Percentiles rank a stretch among this genome's conserved stretches.
These are phyloP conservation scores for Ophiostoma sp. DNA, from an alignment of 2,329 filamentous ascomycete species.

Conservation along the genomic window DNA sequence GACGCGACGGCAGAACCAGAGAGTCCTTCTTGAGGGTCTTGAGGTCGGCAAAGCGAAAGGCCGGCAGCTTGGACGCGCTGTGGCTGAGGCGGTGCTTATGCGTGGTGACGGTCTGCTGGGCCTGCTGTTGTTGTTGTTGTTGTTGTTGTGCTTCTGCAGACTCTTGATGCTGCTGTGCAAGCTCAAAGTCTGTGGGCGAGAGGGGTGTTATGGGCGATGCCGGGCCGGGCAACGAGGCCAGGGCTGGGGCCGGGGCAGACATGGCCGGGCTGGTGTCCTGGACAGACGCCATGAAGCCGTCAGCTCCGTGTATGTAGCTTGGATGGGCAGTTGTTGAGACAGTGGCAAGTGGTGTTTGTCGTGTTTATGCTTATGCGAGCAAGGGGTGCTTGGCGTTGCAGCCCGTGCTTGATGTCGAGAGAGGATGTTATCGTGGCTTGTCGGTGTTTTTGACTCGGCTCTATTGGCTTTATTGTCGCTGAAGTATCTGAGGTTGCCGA, in stretches of 20 bases:
- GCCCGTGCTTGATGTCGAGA: background rate
- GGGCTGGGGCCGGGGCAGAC: background rate
- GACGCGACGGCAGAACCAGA: slow-evolving; percentile 35
- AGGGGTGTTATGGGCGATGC: slow-evolving; percentile 1
- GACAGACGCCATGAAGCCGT: slow-evolving; percentile 1
- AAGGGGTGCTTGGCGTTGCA: background rate
- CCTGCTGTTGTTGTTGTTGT: background rate
- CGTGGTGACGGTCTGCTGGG: background rate
- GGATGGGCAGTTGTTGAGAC: background rate
- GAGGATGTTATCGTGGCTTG: background rate
- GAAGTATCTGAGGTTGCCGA: background rate
- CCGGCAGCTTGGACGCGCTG: slow-evolving; percentile 52
- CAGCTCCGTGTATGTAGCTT: background rate
- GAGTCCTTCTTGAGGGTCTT: slow-evolving; percentile 41
- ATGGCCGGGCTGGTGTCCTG: background rate
- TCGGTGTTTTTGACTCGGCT: background rate
- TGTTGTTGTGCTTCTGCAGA: background rate
- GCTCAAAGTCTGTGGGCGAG: background rate
- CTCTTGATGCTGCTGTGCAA: background rate
- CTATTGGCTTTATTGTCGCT: background rate
- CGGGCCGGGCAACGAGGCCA: background rate
- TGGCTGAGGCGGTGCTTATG: slow-evolving; percentile 46
- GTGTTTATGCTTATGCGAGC: background rate
- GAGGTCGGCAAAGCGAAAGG: slow-evolving; percentile 51
- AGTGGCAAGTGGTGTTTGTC: background rate